These are phyloP conservation scores for Pseudogymnoascus sp. DNA, from an alignment of 2,329 filamentous ascomycete species.

Conservation along the genomic window DNA sequence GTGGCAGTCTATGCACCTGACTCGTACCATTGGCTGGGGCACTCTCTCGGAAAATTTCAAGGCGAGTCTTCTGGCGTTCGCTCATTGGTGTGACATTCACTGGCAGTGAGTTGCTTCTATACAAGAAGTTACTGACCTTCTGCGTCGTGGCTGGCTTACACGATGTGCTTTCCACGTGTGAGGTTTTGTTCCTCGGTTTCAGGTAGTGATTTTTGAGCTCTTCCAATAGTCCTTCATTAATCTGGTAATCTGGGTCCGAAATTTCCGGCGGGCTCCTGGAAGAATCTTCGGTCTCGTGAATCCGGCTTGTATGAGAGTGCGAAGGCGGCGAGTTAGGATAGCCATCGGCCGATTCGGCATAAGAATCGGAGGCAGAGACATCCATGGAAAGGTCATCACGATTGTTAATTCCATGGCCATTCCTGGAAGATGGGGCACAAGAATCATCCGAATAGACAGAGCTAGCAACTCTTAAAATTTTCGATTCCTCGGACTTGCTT, in stretches of 20 bases:
- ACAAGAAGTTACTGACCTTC: conserved; percentile 5
- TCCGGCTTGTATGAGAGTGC: neutral
- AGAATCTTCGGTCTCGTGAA: neutral
- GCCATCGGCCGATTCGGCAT: neutral
- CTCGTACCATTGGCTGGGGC: neutral
- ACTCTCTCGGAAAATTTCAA: conserved; percentile 4
- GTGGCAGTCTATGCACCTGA: neutral
- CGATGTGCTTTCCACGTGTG: neutral
- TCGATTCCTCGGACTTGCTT: neutral
- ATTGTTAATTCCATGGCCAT: neutral
- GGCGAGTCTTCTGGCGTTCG: conserved; percentile 5
- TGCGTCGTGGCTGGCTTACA: neutral
- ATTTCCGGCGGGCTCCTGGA: neutral
- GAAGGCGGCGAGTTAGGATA: neutral
- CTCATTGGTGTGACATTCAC: conserved; percentile 10
- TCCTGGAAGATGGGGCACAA: neutral
- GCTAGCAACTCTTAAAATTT: neutral
- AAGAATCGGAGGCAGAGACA: neutral
- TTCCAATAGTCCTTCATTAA: neutral
- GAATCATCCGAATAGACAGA: neutral
- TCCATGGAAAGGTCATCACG: neutral
- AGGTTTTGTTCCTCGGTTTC: neutral
- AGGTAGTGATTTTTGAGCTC: conserved; percentile 3
- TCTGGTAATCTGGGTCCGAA: neutral
- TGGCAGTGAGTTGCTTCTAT: conserved; percentile 4